phyloP scores from a whole-genome alignment of 2,329 filamentous ascomycete species.

The Podosphaera fusca region DNA sequence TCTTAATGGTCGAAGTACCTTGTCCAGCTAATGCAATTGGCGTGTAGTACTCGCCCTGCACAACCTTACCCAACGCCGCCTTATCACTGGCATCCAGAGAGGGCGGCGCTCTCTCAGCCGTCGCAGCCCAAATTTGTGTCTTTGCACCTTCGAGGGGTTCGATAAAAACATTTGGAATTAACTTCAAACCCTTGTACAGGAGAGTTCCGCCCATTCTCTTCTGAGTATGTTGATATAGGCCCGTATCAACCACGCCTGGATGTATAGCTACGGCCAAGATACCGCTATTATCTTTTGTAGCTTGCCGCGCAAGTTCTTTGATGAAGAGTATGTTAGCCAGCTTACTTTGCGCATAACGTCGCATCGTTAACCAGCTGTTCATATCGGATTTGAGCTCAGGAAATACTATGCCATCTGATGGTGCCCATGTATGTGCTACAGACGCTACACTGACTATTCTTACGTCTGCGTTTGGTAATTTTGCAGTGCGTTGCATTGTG shows the following conservation, averaged over 20 bases:
- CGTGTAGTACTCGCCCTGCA: constrained; percentile 18
- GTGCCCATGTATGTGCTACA: constrained; percentile 1
- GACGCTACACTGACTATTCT: constrained; percentile 6
- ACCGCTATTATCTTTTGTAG: constrained; percentile 14
- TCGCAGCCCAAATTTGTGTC: constrained; percentile 1
- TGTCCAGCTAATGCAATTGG: constrained; percentile 17
- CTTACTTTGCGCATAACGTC: constrained; percentile 23
- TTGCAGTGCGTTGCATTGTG: constrained; percentile 12
- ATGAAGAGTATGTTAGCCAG: constrained; percentile 24
- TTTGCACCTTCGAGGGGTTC: not conserved
- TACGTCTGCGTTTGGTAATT: constrained; percentile 5
- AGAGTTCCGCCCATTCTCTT: not conserved
- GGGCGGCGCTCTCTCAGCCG: constrained; percentile 6
- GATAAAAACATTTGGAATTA: not conserved
- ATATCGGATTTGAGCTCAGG: constrained; percentile 8
- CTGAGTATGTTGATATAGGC: not conserved
- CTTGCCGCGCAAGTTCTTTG: constrained; percentile 17
- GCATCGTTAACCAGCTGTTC: constrained; percentile 9
- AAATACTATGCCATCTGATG: constrained; percentile 13
- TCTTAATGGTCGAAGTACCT: constrained; percentile 8
- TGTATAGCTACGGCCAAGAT: constrained; percentile 19
- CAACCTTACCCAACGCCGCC: constrained; percentile 8
- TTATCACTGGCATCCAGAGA: constrained; percentile 17
- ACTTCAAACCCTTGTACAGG: not conserved
- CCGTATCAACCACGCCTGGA: constrained; percentile 19